Evolutionary conservation across 768 basidiomycete genomes (phyloP), one percentile per base, ranked within the genome.

Genomic region (Agaricus blazei): DNA sequence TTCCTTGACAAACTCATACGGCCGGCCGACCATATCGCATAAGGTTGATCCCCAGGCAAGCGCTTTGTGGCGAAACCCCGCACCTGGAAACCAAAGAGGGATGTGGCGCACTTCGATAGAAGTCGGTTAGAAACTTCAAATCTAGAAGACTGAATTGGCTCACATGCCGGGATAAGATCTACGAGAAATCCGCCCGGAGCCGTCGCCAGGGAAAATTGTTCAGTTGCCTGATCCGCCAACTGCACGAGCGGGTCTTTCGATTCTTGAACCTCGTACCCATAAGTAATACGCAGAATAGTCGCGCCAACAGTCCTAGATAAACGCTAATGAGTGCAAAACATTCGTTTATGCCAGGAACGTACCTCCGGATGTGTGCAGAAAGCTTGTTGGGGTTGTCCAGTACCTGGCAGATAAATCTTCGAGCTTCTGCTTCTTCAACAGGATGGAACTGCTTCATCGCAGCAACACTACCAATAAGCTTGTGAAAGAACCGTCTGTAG

Each of bases 41-140:
- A 86, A 70, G 0, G 82, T 84, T 2, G 67, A 64, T 23, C 74
- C 72, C 82, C 83, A 87, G 42, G 70, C 69, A 31, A 68, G 71
- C 1, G 84, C 85, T 59, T 70, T 78, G 57, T 61, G 66, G 62
- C 79, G 78, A 70, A 86, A 87, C 4, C 69, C 70, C 27, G 82
- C 82, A 24, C 84, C 84, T 23, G 85, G 85, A 59, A 84, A 74
- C 84, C 85, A 87, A 26, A 71, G 66, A 34, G 85, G 85, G 43
- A 85, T 62, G 59, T 84, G 69, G 47, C 74, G 73, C 61, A 87
- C 85, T 87, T 51, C 8, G 50, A 40, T 29, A 24, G 51, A 56
- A 50, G 40, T 12, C n/a, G 19, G 40, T 53, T 24, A 56, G 46
- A 52, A 36, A 14, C 37, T 34, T 45, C 52, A 9, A 31, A 29